Percentiles rank a stretch among this genome's conserved stretches.
Evolutionary conservation across 2,329 filamentous ascomycete genomes (phyloP).

Genomic region (Huntiella savannae): DNA sequence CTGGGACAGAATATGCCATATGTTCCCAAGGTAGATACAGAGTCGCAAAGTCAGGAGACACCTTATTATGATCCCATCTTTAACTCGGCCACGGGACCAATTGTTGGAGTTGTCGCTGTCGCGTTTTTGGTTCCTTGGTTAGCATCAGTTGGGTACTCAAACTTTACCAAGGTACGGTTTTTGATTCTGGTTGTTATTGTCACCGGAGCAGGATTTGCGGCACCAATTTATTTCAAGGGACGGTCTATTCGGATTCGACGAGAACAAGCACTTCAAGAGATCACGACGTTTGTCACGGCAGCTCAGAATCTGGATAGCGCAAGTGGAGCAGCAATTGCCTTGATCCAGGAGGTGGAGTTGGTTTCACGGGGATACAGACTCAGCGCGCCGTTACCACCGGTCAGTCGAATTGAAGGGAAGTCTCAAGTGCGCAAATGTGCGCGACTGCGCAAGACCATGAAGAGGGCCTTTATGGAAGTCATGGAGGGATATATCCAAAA

Average conservation of each 20-base stretch:
- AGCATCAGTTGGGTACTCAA: constrained; percentile 24
- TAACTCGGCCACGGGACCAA: constrained; percentile 30
- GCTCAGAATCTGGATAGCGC: constrained; percentile 69
- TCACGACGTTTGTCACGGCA: constrained; percentile 48
- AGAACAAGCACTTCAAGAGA: constrained; percentile 51
- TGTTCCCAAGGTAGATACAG: constrained; percentile 1
- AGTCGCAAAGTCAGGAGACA: neutral
- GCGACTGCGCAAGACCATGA: constrained; percentile 59
- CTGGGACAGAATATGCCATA: constrained; percentile 16
- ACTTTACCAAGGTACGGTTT: constrained; percentile 37
- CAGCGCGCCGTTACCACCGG: constrained; percentile 79
- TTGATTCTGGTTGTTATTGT: constrained; percentile 26
- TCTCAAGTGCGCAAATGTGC: constrained; percentile 62
- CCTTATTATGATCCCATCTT: constrained; percentile 14
- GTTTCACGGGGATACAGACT: constrained; percentile 80
- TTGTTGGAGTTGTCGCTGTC: constrained; percentile 47
- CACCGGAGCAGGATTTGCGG: constrained; percentile 31
- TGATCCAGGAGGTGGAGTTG: constrained; percentile 89
- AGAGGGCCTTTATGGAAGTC: constrained; percentile 46
- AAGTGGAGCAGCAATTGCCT: constrained; percentile 53
- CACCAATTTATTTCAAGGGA: constrained; percentile 54
- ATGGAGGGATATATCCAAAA: constrained; percentile 56
- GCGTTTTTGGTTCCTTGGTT: constrained; percentile 59
- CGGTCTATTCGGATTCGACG: constrained; percentile 68
- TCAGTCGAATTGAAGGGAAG: constrained; percentile 73